phyloP scores from a whole-genome alignment of 2,329 filamentous ascomycete species.

The Fusarium sulawesiense region DNA sequence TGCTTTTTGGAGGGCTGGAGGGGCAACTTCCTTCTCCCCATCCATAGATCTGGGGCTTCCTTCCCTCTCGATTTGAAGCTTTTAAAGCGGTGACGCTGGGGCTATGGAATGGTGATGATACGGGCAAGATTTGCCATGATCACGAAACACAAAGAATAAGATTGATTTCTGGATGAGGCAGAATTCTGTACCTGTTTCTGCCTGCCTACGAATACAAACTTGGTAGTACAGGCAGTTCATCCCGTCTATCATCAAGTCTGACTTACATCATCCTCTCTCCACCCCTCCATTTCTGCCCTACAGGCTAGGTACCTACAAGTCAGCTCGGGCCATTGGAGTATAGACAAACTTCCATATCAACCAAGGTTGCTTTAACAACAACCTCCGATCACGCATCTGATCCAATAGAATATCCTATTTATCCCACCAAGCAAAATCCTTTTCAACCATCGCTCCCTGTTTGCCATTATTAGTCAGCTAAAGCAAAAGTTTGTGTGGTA shows the following conservation, averaged over 20 bases:
- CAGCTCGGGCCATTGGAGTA: constrained; percentile 5
- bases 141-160: neutral
- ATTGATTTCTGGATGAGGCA: neutral
- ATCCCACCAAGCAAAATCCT: neutral
- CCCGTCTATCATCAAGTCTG: constrained; percentile 3
- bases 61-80: neutral
- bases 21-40: neutral
- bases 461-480: neutral
- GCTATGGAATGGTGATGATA: neutral
- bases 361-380: constrained; percentile 9
- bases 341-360: neutral
- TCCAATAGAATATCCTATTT: neutral
- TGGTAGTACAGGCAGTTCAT: constrained; percentile 4
- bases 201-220: neutral
- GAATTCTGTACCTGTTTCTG: neutral
- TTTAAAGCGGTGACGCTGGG: constrained; percentile 1
- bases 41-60: neutral
- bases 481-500: constrained; percentile 8
- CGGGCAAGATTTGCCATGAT: constrained; percentile 1
- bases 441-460: neutral
- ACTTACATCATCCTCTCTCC: constrained; percentile 25
- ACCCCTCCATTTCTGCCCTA: constrained; percentile 29
- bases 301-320: neutral
- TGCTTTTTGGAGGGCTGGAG: neutral
- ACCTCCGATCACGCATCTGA: neutral